phyloP scores from a whole-genome alignment of 2,329 filamentous ascomycete genomes.

The Arthrinium phaeospermum region DNA sequence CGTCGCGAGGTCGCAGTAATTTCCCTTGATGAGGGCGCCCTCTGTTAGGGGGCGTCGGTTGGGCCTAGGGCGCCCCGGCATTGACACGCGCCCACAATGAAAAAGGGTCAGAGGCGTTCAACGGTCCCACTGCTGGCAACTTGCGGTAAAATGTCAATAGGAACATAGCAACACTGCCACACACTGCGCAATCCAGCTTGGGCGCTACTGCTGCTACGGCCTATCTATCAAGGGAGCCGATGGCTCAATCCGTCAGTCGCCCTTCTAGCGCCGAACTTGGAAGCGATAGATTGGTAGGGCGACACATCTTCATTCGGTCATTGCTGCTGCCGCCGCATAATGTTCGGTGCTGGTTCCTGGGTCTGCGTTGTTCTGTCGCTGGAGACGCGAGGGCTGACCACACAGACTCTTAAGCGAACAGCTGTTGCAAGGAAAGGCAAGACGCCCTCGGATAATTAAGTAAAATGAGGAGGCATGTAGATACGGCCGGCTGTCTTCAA shows the following conservation, averaged over 20 bases:
- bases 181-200: neutral
- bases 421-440: neutral
- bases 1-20: constrained; percentile 9
- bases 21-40: constrained; percentile 7
- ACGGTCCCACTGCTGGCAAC: constrained; percentile 14
- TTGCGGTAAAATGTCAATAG: constrained; percentile 13
- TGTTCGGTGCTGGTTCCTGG: neutral
- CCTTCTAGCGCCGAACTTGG: constrained; percentile 3
- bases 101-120: constrained; percentile 14
- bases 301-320: neutral
- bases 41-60: constrained; percentile 9
- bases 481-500: neutral
- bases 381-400: neutral
- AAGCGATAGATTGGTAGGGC: constrained; percentile 7
- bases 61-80: constrained; percentile 3
- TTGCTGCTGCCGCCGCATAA: neutral
- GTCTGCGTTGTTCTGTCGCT: neutral
- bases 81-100: constrained; percentile 9
- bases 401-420: constrained; percentile 2
- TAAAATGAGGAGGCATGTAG: neutral
- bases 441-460: constrained; percentile 9
- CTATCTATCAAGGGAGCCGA: neutral
- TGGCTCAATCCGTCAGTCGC: neutral
- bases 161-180: neutral
- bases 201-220: neutral